Evolutionary conservation across 352 stramenopile genomes (phyloP), one percentile per base, ranked within the genome.

Genomic region (Globisporangium alternatum): DNA sequence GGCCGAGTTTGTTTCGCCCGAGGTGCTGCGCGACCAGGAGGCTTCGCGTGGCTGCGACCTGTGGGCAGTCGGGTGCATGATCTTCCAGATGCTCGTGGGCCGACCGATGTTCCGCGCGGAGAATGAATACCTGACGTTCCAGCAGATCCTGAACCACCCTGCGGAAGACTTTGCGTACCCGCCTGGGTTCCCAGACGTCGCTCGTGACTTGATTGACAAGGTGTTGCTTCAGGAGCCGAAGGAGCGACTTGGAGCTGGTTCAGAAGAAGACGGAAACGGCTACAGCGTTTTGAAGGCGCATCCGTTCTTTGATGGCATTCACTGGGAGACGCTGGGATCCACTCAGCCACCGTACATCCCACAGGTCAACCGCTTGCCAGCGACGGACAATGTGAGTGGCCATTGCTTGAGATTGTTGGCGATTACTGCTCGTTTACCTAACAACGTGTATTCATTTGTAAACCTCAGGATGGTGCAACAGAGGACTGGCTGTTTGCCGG

Each of bases 61-160:
- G 54, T 98, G 92, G 92, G 92, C 92, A 0, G 66, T 97, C 48
- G 92, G 90, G 0, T 97, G 90, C 71, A 97, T 97, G 74, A 65
- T 97, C 10, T 98, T 89, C 67, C 91, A 98, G 70, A 84, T 97
- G 75, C 72, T 95, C 5, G 83, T 93, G 0, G 91, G 91, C 2
- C 65, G 76, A 44, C 83, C 88, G 22, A 89, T 94, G 48, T 97
- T 97, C 70, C 80, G 86, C 4, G 91, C 83, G 1, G 88, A 95
- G 60, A 97, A 94, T 56, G 91, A 98, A 53, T 97, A 96, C 48
- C 74, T 96, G 12, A 97, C 90, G 41, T 97, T 97, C 67, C 86
- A 97, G 67, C 81, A 94, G 68, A 95, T 95, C 60, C 67, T 95
- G 49, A 93, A 93, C 67, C 87, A 95, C 60, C 84, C 85, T 15